phyloP scores from a whole-genome alignment of 1,284 basidiomycete species.

The Cerioporus squamosus region DNA sequence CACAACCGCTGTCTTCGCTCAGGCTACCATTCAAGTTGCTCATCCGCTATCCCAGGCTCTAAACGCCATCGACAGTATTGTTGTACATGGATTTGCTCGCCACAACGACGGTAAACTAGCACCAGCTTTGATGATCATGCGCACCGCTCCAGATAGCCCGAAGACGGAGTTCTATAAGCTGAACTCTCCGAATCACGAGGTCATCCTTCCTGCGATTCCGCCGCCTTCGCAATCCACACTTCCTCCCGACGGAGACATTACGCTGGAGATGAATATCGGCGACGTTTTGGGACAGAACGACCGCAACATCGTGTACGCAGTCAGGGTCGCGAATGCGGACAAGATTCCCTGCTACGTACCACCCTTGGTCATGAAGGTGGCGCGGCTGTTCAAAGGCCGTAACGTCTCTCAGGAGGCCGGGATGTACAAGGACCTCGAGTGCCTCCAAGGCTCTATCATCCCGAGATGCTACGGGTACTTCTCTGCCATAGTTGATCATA shows the following conservation, averaged over 20 bases:
- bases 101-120: too few species aligned
- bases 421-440: background rate
- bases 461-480: slow-evolving; percentile 1
- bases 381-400: background rate
- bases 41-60: too few species aligned
- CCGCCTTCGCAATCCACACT: background rate
- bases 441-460: background rate
- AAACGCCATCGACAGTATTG: too few species aligned
- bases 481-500: background rate
- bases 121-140: too few species aligned
- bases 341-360: background rate
- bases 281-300: background rate
- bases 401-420: background rate
- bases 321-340: background rate
- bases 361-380: slow-evolving; percentile 1
- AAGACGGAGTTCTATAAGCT: too few species aligned
- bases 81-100: too few species aligned
- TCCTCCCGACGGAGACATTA: background rate
- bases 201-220: background rate
- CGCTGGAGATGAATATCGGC: background rate
- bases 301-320: background rate
- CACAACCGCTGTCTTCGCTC: too few species aligned
- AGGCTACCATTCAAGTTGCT: too few species aligned
- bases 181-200: too few species aligned
- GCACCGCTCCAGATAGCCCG: too few species aligned